phyloP scores from a whole-genome alignment of 2,329 filamentous ascomycete genomes.

The Blastomyces emzantsi region DNA sequence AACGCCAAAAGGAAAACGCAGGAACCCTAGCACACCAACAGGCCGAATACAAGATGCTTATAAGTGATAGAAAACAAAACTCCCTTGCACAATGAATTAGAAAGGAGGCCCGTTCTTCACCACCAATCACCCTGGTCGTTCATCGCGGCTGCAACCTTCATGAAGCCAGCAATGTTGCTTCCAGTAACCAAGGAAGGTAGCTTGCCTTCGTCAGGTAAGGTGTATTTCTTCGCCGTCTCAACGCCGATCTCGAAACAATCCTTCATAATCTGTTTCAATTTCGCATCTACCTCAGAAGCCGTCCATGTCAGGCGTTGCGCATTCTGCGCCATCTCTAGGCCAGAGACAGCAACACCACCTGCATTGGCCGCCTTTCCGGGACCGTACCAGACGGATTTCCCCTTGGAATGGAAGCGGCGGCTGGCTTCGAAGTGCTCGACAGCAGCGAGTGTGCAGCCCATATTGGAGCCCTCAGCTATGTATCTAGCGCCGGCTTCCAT shows the following conservation, averaged over 20 bases:
- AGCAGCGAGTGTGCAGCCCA: conserved; percentile 94
- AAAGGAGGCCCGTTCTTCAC: neutral
- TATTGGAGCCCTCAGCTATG: conserved; percentile 96
- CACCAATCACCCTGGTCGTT: conserved; percentile 94
- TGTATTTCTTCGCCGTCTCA: conserved; percentile 81
- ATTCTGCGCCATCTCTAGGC: conserved; percentile 99
- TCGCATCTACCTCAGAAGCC: conserved; percentile 76
- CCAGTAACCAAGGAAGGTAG: conserved; percentile 85
- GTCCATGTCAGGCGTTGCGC: conserved; percentile 79
- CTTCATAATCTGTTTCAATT: conserved; percentile 93
- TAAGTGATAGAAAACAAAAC: neutral
- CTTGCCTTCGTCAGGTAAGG: conserved; percentile 67
- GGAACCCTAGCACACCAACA: neutral
- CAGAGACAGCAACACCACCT: conserved; percentile 93
- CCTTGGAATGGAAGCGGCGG: conserved; percentile 51
- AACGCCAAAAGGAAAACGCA: neutral
- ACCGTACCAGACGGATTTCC: conserved; percentile 76
- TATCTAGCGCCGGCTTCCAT: conserved; percentile 68
- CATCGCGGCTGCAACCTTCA: conserved; percentile 94
- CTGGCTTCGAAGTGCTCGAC: conserved; percentile 79
- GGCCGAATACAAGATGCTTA: neutral
- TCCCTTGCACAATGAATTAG: neutral
- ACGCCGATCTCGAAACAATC: conserved; percentile 83
- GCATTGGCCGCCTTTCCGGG: conserved; percentile 97
- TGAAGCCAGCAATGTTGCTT: conserved; percentile 95